Base-by-base conservation (phyloP, 2,329 filamentous ascomycete genomes). In the Colletotrichum sp. region DNA sequence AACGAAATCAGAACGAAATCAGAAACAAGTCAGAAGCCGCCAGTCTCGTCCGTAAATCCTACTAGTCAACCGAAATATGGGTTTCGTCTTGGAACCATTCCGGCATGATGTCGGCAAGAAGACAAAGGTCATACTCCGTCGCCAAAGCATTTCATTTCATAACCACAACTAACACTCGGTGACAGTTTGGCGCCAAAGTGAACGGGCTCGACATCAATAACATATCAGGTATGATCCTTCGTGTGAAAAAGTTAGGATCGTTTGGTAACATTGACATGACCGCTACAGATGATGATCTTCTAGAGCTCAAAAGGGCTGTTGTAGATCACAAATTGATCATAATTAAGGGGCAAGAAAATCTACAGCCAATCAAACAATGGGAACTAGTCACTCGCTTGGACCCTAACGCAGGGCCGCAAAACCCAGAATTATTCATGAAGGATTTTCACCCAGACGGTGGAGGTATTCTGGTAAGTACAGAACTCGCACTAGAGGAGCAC, bases 251-350 rank as follows among this genome's bases (percentile, higher is more conserved):
- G 34, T 32, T 3, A 13, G 12, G 43, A 24, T 12, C 6, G 28
- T 6, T 30, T 30, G 16, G 15, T 4, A 28, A 34, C 26, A 36
- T 28, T 69, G 4, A 36, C 15, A 24, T 28, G 75, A 72, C 12
- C 13, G n/a, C 18, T 26, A 76, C 77, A 81, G 84, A 86, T 74
- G 80, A 80, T 55, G 83, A 86, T 61, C 81, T 88, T 26, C 72
- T 81, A 32, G 80, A 79, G 12, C 79, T 87, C 15, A 81, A 81
- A 63, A 82, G 86, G 7, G 82, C 84, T 15, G 86, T 86, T 74
- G 86, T 86, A 85, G 84, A 78, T 9, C 84, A 87, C 78, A 87
- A 88, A 78, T 80, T 87, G 5, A 79, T 88, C 12, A 81, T 87
- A 28, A 83, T 88, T 48, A 87, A 85, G 78, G 83, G 83, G n/a